phyloP scores from a whole-genome alignment of 768 basidiomycete genomes.

The Boletus reticulatus region DNA sequence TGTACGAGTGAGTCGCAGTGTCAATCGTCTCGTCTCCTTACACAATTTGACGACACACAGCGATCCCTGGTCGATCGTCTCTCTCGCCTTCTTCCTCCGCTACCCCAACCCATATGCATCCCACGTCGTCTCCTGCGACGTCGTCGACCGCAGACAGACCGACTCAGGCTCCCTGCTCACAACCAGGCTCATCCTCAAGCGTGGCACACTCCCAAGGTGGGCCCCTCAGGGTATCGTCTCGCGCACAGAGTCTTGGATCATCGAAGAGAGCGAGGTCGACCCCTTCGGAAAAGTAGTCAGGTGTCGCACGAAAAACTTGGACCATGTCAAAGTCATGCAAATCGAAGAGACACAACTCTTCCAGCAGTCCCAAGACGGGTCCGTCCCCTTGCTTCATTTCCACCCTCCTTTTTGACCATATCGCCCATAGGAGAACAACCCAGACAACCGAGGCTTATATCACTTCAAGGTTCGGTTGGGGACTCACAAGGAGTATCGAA shows the following conservation, averaged over 20 bases:
- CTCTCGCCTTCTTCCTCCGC: conserved; percentile 90
- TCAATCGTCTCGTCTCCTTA: accelerated
- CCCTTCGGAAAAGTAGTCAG: conserved; percentile 72
- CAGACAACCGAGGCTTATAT: conserved; percentile 87
- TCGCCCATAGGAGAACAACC: conserved; percentile 59
- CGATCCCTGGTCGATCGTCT: conserved; percentile 92
- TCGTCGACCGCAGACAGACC: conserved; percentile 79
- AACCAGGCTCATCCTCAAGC: conserved; percentile 89
- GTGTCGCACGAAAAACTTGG: conserved; percentile 85
- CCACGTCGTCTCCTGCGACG: conserved; percentile 94
- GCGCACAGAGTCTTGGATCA: conserved; percentile 88
- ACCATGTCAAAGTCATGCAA: conserved; percentile 93
- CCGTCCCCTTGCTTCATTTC: conserved; percentile 22
- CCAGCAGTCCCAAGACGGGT: conserved; percentile 71
- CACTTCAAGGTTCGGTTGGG: conserved; percentile 89
- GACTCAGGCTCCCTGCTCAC: conserved; percentile 76
- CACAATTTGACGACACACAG: conserved; percentile 34
- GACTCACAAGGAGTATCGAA: conserved; percentile 84
- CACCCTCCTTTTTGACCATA: neutral
- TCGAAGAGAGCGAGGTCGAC: conserved; percentile 95
- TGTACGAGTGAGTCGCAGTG: conserved; percentile 47
- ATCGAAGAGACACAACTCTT: conserved; percentile 82
- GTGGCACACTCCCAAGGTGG: conserved; percentile 90
- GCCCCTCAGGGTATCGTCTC: conserved; percentile 79
- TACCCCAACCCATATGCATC: conserved; percentile 95